Evolutionary conservation across 192 early-diverging fungal species (phyloP), one percentile per base, ranked within the genome.

Genomic region (Coemansia aciculifera): DNA sequence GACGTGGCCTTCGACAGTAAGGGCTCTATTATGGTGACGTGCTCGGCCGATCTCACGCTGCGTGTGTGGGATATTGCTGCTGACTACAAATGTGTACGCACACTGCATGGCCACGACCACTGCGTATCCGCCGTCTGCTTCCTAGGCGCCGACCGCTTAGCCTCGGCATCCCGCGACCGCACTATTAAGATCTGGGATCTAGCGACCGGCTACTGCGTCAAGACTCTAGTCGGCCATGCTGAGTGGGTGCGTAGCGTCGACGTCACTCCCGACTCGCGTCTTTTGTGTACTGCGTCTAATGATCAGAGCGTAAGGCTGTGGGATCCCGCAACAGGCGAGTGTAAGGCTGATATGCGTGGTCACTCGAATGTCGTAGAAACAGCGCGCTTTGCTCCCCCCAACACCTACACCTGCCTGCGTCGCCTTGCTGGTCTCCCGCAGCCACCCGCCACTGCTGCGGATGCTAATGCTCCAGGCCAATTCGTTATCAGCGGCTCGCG

Each of bases 311-410:
- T 95, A n/a, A 86, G 89, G 12, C 59, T 97, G 17, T 95, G 92
- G 93, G 93, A 97, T 66, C 63, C 86, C 3, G 39, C 76, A 5
- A 81, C 87, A 7, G 92, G 93, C 44, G 92, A 93, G 51, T 87
- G 85, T 68, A 90, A 90, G 68, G 84, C 78, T 64, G 92, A 94
- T 52, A 82, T 97, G 72, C 85, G 92, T 39, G 95, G 93, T 23
- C 96, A 98, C 76, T 93, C 93, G 13, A 93, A 98, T 69, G 95
- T 98, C n/a, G 91, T 98, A 34, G 96, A 98, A 71, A 93, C 90
- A 49, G 89, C 93, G 1, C 86, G 86, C 17, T 98, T 96, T 85
- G 92, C 90, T 17, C 96, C 96, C 10, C 59, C 76, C 17, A 78
- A 64, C 31, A 82, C 91, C 5, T 87, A 90, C 59, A 78, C 88